These are phyloP conservation scores for Rhodamnia rubescens DNA, from an alignment of 345 rosid species.

Conservation along the genomic window DNA sequence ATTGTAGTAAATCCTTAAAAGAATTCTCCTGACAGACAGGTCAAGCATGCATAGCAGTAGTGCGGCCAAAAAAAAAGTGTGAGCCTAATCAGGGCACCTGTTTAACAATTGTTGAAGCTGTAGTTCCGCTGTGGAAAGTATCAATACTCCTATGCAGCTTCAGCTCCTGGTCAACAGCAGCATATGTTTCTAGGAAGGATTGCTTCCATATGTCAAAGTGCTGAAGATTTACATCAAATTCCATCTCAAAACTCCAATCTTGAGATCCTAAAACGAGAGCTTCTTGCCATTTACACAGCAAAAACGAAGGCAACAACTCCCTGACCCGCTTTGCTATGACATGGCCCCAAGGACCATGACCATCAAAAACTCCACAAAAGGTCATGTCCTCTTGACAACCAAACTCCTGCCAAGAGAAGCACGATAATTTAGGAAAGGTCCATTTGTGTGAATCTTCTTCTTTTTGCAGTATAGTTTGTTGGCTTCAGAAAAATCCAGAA, in stretches of 20 bases:
- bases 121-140: conserved; percentile 64
- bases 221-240: conserved; percentile 6
- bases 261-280: conserved; percentile 29
- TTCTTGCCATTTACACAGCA: conserved; percentile 77
- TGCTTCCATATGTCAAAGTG: conserved; percentile 65
- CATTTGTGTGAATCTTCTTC: background rate
- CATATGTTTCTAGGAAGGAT: conserved; percentile 55
- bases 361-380: conserved; percentile 85
- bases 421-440: background rate
- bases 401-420: conserved; percentile 36
- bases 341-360: conserved; percentile 98
- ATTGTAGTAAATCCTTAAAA: background rate
- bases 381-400: conserved; percentile 84
- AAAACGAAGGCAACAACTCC: conserved; percentile 38
- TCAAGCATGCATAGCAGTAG: background rate
- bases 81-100: conserved; percentile 32
- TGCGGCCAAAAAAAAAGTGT: background rate
- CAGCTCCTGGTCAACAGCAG: conserved; percentile 63
- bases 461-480: background rate
- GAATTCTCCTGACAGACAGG: background rate
- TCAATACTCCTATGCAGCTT: conserved; percentile 46
- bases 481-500: background rate
- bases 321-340: conserved; percentile 50
- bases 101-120: conserved; percentile 65
- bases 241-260: conserved; percentile 13